phyloP scores from a whole-genome alignment of 805 yeast species.

The Barnettozyma sucrosica region DNA sequence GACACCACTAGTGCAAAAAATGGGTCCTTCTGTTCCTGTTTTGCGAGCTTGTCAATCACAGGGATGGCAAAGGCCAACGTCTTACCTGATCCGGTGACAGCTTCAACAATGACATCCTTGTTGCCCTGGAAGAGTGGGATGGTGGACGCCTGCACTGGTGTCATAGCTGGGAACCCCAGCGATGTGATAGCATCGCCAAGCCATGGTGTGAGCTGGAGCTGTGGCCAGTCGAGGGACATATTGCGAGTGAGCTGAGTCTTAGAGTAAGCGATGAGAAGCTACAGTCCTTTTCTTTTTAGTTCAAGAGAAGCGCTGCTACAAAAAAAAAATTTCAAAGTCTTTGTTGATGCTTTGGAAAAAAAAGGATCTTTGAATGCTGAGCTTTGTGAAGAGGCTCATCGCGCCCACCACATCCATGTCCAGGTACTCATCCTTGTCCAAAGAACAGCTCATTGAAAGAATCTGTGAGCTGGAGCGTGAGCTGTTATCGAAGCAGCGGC shows the following conservation, averaged over 20 bases:
- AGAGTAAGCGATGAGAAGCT: no score
- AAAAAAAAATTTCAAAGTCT: constrained; percentile 1
- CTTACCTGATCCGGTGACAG: constrained; percentile 98
- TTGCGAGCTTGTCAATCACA: constrained; percentile 57
- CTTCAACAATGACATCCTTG: constrained; percentile 95
- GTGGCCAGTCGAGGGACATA: constrained; percentile 56
- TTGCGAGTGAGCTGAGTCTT: background rate
- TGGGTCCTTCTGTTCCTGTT: constrained; percentile 38
- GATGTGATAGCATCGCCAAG: constrained; percentile 60
- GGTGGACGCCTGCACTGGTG: constrained; percentile 95
- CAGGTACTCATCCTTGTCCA: constrained; percentile 57
- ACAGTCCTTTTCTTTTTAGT: no score
- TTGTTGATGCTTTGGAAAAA: background rate
- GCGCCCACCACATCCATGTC: background rate
- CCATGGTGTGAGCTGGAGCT: constrained; percentile 62
- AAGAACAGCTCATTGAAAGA: constrained; percentile 53
- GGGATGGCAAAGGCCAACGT: constrained; percentile 90
- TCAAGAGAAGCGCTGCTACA: no score
- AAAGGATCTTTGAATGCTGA: background rate
- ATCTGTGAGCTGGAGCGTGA: constrained; percentile 49
- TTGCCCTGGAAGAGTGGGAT: constrained; percentile 78
- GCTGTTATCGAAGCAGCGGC: constrained; percentile 5
- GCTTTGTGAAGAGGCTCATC: background rate
- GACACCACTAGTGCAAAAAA: constrained; percentile 69
- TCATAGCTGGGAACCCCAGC: constrained; percentile 75